Percentiles rank a stretch among this genome's conserved stretches.
Conservation (phyloP, 2,329 filamentous ascomycete genomes). For the Cadophora sp. region DNA sequence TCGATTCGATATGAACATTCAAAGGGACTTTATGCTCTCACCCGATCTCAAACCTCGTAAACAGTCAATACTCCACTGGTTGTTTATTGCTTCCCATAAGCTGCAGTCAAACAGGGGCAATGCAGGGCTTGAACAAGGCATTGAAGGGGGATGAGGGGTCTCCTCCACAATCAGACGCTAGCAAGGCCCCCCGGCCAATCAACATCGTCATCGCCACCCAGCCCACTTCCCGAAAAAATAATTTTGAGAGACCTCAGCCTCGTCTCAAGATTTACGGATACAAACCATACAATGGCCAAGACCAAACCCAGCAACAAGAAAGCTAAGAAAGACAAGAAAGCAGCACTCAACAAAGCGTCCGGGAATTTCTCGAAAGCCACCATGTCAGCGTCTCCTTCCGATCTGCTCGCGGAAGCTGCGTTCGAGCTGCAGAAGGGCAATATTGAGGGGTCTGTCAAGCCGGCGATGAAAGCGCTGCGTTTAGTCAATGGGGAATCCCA, state of each 20-base stretch:
- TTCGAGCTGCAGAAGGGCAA: constrained; percentile 44
- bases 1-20: neutral
- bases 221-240: constrained; percentile 20
- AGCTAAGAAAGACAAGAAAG: constrained; percentile 41
- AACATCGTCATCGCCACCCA: constrained; percentile 16
- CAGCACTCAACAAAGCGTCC: constrained; percentile 39
- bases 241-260: constrained; percentile 9
- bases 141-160: neutral
- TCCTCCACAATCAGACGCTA: neutral
- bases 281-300: constrained; percentile 43
- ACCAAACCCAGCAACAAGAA: constrained; percentile 45
- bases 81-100: constrained; percentile 2
- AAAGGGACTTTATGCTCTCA: neutral
- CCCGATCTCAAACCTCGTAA: neutral
- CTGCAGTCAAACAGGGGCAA: neutral
- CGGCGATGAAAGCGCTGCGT: constrained; percentile 42
- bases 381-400: constrained; percentile 32
- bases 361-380: constrained; percentile 35
- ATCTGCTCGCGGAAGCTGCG: constrained; percentile 42
- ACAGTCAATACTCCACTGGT: neutral
- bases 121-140: constrained; percentile 11
- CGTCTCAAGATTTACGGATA: neutral
- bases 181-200: constrained; percentile 7
- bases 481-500: constrained; percentile 36
- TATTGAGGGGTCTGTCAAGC: constrained; percentile 40